phyloP scores from a whole-genome alignment of 345 rosid species.

The Eucalyptus sp. region DNA sequence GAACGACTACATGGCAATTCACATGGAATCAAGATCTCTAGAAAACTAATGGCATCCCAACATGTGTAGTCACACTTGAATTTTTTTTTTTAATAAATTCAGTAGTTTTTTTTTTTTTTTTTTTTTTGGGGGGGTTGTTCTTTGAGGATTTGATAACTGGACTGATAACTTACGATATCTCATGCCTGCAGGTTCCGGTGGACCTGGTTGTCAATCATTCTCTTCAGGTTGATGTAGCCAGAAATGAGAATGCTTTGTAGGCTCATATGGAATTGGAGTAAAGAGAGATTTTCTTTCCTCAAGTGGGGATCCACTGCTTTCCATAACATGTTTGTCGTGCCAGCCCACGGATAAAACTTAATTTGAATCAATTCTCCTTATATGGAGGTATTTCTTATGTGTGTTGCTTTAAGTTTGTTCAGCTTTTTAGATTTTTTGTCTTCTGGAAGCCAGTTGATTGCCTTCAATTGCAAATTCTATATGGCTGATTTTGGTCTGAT shows the following conservation, averaged over 20 bases:
- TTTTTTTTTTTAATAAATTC: not conserved
- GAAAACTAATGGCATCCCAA: not conserved
- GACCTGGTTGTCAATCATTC: conserved; percentile 88
- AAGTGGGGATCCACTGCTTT: conserved; percentile 71
- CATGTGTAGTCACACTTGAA: not conserved
- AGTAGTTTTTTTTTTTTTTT: too few species aligned
- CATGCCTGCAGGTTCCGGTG: conserved; percentile 56
- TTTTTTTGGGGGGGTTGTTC: too few species aligned
- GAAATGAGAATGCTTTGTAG: conserved; percentile 64
- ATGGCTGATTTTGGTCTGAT: not conserved
- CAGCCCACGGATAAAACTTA: not conserved
- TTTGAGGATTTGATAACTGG: not conserved
- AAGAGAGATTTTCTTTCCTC: conserved; percentile 58
- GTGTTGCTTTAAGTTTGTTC: not conserved
- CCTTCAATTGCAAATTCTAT: not conserved
- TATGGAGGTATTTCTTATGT: not conserved
- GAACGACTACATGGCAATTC: not conserved
- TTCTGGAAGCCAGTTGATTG: not conserved
- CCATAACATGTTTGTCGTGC: conserved; percentile 74
- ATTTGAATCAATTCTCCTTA: not conserved
- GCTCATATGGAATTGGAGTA: conserved; percentile 66
- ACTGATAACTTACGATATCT: not conserved
- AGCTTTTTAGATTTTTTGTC: not conserved
- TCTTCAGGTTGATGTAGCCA: conserved; percentile 78
- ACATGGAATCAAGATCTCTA: not conserved